Conservation (phyloP, 148 eudicot genomes). For the Gaultheria prostrata region DNA sequence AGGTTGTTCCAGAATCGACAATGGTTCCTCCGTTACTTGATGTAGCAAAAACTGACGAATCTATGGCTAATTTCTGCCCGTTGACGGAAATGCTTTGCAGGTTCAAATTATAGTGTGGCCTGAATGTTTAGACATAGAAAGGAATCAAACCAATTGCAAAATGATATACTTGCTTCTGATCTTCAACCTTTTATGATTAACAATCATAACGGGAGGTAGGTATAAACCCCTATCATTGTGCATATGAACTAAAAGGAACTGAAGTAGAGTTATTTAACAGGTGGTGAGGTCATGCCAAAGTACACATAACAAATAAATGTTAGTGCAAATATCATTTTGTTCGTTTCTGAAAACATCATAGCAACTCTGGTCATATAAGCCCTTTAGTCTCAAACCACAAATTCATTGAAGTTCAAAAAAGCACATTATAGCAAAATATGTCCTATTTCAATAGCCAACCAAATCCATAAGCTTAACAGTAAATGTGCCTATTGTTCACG, state of each 20-base stretch:
- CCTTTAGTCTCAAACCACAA: neutral
- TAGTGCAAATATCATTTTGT: neutral
- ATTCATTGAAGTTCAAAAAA: neutral
- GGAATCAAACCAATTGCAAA: constrained; percentile 11
- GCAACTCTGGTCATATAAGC: neutral
- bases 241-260: constrained; percentile 2
- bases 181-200: neutral
- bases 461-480: neutral
- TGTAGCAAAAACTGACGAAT: constrained; percentile 65
- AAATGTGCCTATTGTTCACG: neutral
- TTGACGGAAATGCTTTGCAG: constrained; percentile 77
- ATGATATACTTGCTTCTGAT: neutral
- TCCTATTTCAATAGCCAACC: neutral
- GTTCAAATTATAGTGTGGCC: constrained; percentile 85
- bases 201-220: neutral
- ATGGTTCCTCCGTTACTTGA: constrained; percentile 78
- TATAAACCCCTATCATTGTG: neutral
- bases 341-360: neutral
- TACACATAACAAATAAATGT: neutral
- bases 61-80: constrained; percentile 70
- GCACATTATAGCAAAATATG: neutral
- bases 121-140: constrained; percentile 32
- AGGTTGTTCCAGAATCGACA: constrained; percentile 92
- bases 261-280: neutral
- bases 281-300: neutral